Conservation (phyloP, 1,139 yeast genomes). For the Taphrina flavorubra region DNA sequence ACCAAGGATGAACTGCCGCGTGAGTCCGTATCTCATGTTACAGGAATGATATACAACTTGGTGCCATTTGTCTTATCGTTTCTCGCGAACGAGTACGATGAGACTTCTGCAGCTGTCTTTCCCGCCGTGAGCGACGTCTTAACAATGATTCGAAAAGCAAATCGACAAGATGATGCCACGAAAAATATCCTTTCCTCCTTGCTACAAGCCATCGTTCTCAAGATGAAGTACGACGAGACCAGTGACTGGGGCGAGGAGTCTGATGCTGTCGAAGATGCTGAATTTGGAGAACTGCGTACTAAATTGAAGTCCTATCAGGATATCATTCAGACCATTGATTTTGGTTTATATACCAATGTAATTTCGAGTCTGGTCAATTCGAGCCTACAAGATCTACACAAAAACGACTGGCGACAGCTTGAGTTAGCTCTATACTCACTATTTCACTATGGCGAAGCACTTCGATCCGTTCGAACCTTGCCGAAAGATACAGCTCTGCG, state of each 20-base stretch:
- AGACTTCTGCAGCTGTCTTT: conserved; percentile 80
- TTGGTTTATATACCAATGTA: conserved; percentile 72
- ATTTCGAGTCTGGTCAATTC: conserved; percentile 70
- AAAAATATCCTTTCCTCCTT: conserved; percentile 64
- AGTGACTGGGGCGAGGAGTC: conserved; percentile 65
- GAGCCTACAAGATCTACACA: conserved; percentile 53
- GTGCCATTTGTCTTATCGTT: conserved; percentile 77
- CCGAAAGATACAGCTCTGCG: conserved; percentile 32
- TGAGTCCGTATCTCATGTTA: conserved; percentile 54
- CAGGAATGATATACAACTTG: conserved; percentile 61
- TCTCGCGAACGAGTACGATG: conserved; percentile 83
- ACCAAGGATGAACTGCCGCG: conserved; percentile 57
- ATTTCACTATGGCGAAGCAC: conserved; percentile 75
- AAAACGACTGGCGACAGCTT: conserved; percentile 71
- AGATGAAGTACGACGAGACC: conserved; percentile 78
- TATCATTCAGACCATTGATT: conserved; percentile 75
- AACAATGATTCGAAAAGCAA: conserved; percentile 67
- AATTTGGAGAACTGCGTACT: conserved; percentile 76
- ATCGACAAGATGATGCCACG: conserved; percentile 49
- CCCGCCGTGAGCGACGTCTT: conserved; percentile 79
- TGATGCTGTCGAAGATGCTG: conserved; percentile 68
- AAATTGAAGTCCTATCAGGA: conserved; percentile 83
- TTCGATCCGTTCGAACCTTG: conserved; percentile 54
- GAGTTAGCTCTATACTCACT: conserved; percentile 88
- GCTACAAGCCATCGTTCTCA: conserved; percentile 70